These are phyloP conservation scores for Ceratocystis huliohia DNA, from an alignment of 2,329 filamentous ascomycete genomes.

Conservation along the genomic window DNA sequence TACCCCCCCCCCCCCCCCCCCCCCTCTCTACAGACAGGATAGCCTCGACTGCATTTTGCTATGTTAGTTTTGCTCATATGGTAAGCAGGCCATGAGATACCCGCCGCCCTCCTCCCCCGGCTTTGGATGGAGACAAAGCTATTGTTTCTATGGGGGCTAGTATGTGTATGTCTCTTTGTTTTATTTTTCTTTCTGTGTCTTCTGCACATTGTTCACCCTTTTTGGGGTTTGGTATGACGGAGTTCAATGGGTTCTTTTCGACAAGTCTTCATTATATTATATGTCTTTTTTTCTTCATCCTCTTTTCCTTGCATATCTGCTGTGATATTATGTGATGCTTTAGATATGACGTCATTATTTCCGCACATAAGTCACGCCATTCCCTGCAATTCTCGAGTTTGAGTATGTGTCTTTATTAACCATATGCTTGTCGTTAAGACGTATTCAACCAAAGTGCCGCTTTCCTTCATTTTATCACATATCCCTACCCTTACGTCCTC, in stretches of 20 bases:
- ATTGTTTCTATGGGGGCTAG: not conserved
- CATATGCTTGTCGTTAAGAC: not conserved
- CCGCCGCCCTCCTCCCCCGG: too few relatives aligned
- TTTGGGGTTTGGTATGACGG: not conserved
- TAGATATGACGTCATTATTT: too few relatives aligned
- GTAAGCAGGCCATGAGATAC: not conserved
- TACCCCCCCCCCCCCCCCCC: too few relatives aligned
- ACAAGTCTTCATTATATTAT: conserved; percentile 5
- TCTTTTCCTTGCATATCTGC: not conserved
- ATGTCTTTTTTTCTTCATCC: not conserved
- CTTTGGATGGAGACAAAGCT: not conserved
- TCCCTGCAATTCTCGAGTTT: too few relatives aligned
- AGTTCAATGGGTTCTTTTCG: conserved; percentile 1
- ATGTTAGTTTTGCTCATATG: too few relatives aligned
- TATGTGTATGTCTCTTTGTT: not conserved
- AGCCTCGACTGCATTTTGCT: too few relatives aligned
- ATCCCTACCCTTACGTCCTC: not conserved
- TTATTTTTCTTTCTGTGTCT: not conserved
- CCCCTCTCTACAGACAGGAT: too few relatives aligned
- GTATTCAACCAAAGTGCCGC: conserved; percentile 37
- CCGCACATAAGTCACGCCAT: too few relatives aligned
- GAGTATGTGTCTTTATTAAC: not conserved
- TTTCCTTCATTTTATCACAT: not conserved
- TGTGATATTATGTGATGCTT: too few relatives aligned
- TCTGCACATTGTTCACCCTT: conserved; percentile 7